Conservation (phyloP, 2,329 filamentous ascomycete genomes). For the Colletotrichum endophyticum region DNA sequence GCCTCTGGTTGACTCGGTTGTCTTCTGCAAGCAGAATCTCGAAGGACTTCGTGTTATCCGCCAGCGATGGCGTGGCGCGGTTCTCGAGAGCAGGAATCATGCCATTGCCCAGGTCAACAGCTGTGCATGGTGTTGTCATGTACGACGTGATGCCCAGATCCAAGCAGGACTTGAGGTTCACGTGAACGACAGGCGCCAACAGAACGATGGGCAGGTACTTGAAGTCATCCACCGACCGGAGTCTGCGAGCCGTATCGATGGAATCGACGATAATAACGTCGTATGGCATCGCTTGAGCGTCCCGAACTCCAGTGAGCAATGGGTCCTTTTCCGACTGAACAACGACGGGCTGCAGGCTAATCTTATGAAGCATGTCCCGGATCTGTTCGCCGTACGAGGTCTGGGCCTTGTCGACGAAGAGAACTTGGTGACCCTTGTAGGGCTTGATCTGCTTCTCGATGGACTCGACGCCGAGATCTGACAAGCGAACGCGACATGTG, state of each 20-base stretch:
- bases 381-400: constrained; percentile 81
- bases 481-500: constrained; percentile 88
- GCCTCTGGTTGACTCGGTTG: constrained; percentile 94
- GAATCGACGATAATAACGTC: constrained; percentile 97
- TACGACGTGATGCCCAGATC: constrained; percentile 98
- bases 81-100: constrained; percentile 96
- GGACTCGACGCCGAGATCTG: constrained; percentile 76
- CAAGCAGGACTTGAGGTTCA: constrained; percentile 90
- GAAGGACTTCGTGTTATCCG: constrained; percentile 94
- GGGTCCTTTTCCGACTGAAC: constrained; percentile 79
- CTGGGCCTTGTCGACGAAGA: constrained; percentile 92
- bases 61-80: constrained; percentile 85
- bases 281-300: constrained; percentile 71
- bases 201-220: constrained; percentile 98
- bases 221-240: constrained; percentile 91
- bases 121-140: constrained; percentile 95
- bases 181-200: constrained; percentile 85
- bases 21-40: constrained; percentile 96
- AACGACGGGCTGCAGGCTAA: constrained; percentile 83
- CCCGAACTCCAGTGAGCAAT: constrained; percentile 57
- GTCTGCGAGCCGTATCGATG: constrained; percentile 83
- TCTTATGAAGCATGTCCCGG: constrained; percentile 74
- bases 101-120: constrained; percentile 93
- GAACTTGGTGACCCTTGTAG: constrained; percentile 90
- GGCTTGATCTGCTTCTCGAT: constrained; percentile 85